phyloP scores from a whole-genome alignment of 768 basidiomycete species.

The Chiua virens region DNA sequence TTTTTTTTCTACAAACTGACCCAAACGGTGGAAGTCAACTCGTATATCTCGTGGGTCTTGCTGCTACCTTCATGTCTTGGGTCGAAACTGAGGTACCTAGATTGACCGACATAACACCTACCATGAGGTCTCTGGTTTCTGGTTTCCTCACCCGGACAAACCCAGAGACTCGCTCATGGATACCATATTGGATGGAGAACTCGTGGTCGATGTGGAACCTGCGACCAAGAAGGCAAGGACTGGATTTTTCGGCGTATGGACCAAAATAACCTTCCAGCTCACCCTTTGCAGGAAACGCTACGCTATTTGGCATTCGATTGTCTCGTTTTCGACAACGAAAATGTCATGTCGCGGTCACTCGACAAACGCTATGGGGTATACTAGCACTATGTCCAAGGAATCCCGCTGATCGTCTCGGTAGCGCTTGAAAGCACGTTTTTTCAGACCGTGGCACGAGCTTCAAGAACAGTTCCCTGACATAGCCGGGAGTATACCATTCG shows the following conservation, averaged over 20 bases:
- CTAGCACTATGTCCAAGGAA: conserved; percentile 8
- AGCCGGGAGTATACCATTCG: conserved; percentile 67
- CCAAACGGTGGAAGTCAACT: conserved; percentile 48
- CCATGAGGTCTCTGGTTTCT: conserved; percentile 70
- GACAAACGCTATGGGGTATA: conserved; percentile 89
- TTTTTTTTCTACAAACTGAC: conserved; percentile 76
- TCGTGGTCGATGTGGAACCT: conserved; percentile 88
- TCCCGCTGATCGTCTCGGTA: conserved; percentile 9
- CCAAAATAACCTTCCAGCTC: background rate
- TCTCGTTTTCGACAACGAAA: conserved; percentile 80
- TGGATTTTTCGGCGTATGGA: background rate
- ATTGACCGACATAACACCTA: conserved; percentile 94
- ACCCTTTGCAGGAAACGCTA: conserved; percentile 61
- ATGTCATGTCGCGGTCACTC: conserved; percentile 81
- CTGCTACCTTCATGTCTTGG: background rate
- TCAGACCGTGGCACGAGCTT: conserved; percentile 75
- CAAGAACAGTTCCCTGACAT: conserved; percentile 69
- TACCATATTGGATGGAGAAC: conserved; percentile 90
- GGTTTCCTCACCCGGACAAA: conserved; percentile 87
- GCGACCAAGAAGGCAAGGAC: conserved; percentile 61
- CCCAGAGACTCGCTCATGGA: conserved; percentile 66
- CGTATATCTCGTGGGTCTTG: conserved; percentile 70
- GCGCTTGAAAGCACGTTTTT: conserved; percentile 76
- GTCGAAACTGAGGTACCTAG: conserved; percentile 41
- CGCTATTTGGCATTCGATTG: conserved; percentile 92